A percentile compares a stretch with the other conserved stretches of the same genome.
These are phyloP conservation scores for Suhomyces maxii DNA, from an alignment of 1,139 yeast genomes.

Conservation along the genomic window DNA sequence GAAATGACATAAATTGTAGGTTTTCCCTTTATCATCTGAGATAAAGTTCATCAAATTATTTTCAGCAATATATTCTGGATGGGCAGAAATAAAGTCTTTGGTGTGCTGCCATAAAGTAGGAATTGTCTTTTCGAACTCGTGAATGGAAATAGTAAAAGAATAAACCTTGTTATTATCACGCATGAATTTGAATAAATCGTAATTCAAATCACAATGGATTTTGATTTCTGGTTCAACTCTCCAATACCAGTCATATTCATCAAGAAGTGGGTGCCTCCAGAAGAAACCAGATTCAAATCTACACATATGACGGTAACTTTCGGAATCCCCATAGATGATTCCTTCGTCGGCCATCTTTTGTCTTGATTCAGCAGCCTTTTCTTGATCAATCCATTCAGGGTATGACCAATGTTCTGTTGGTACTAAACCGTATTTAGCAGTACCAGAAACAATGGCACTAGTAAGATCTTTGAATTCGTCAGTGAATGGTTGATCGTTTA, in stretches of 20 bases:
- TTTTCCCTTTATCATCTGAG: slow-evolving; percentile 59
- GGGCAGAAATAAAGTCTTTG: slow-evolving; percentile 44
- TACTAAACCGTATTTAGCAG: slow-evolving; percentile 59
- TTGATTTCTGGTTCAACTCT: slow-evolving; percentile 70
- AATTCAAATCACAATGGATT: slow-evolving; percentile 61
- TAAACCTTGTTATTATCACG: slow-evolving; percentile 56
- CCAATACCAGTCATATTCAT: slow-evolving; percentile 85
- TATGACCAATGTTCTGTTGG: slow-evolving; percentile 70
- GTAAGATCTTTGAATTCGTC: slow-evolving; percentile 56
- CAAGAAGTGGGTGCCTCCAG: slow-evolving; percentile 70
- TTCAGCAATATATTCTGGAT: slow-evolving; percentile 47
- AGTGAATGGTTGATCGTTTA: slow-evolving; percentile 63
- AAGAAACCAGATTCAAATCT: slow-evolving; percentile 77
- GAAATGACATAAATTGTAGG: slow-evolving; percentile 82
- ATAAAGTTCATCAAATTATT: slow-evolving; percentile 53
- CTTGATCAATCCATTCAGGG: slow-evolving; percentile 68
- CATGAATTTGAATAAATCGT: slow-evolving; percentile 67
- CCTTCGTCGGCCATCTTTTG: slow-evolving; percentile 46
- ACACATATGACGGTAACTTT: slow-evolving; percentile 76
- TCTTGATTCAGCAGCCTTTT: slow-evolving; percentile 52
- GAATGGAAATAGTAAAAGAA: slow-evolving; percentile 67
- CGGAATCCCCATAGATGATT: slow-evolving; percentile 63
- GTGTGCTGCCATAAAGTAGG: slow-evolving; percentile 61
- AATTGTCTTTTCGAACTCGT: slow-evolving; percentile 59
- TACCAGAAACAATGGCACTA: slow-evolving; percentile 54